phyloP scores from a whole-genome alignment of 768 basidiomycete species.

The Infundibulicybe gibba region DNA sequence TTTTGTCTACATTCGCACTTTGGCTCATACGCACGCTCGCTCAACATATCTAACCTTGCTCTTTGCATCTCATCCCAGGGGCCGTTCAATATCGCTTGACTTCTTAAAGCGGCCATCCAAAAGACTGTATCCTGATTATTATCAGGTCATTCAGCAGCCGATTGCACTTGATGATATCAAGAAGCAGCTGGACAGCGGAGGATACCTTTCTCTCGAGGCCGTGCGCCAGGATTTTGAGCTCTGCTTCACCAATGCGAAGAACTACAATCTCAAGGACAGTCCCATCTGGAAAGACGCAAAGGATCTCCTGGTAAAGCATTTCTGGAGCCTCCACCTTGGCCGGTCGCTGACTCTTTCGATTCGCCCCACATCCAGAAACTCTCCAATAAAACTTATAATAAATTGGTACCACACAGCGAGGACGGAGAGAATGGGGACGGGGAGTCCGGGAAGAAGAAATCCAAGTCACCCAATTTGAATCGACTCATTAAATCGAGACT shows the following conservation, averaged over 20 bases:
- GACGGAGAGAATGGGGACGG: slow-evolving; percentile 34
- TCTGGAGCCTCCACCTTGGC: not conserved
- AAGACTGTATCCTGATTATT: slow-evolving; percentile 84
- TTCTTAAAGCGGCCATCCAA: slow-evolving; percentile 72
- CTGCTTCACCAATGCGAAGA: slow-evolving; percentile 78
- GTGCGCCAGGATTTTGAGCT: slow-evolving; percentile 72
- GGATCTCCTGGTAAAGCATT: slow-evolving; percentile 61
- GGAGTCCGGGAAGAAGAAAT: slow-evolving; percentile 41
- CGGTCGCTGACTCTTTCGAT: slow-evolving; percentile 4
- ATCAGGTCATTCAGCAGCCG: slow-evolving; percentile 71
- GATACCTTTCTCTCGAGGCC: slow-evolving; percentile 60
- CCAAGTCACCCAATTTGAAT: slow-evolving; percentile 60
- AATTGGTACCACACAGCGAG: slow-evolving; percentile 38
- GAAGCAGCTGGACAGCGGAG: slow-evolving; percentile 58
- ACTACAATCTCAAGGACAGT: slow-evolving; percentile 80
- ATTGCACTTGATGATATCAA: slow-evolving; percentile 91
- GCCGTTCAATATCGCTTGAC: slow-evolving; percentile 55
- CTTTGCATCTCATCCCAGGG: slow-evolving; percentile 40
- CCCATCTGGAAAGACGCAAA: slow-evolving; percentile 82
- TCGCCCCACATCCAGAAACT: slow-evolving; percentile 35
- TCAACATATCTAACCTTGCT: slow-evolving; percentile 17
- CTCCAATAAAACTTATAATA: slow-evolving; percentile 43
- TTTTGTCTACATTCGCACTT: slow-evolving; percentile 10
- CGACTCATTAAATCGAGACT: slow-evolving; percentile 65
- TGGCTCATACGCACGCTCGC: not conserved